Evolutionary conservation across 1,284 basidiomycete species (phyloP).

Genomic region (Trichosporon sp.): DNA sequence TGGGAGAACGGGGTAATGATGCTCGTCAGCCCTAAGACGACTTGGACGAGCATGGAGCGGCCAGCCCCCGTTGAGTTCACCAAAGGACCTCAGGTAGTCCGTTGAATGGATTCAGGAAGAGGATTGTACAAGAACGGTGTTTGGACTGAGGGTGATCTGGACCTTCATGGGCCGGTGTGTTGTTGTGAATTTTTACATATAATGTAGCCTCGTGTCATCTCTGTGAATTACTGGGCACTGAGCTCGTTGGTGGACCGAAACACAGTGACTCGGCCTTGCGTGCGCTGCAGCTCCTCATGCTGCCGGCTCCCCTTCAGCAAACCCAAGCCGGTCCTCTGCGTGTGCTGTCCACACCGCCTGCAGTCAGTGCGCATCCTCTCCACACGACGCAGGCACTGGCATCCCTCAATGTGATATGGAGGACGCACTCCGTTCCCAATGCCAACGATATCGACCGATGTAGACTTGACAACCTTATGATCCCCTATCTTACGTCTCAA

Average conservation of each 20-base stretch:
- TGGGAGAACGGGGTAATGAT: too few species aligned
- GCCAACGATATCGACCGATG: background rate
- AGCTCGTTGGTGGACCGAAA: too few species aligned
- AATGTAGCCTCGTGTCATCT: background rate
- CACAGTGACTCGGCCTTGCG: too few species aligned
- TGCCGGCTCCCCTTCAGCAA: too few species aligned
- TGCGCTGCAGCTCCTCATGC: too few species aligned
- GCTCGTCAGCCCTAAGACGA: too few species aligned
- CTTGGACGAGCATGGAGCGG: too few species aligned
- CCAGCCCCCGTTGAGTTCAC: background rate
- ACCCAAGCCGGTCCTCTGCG: too few species aligned
- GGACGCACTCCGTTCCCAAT: background rate
- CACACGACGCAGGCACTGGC: background rate
- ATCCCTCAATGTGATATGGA: background rate
- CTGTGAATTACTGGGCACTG: too few species aligned
- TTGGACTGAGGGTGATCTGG: background rate
- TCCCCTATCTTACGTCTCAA: background rate
- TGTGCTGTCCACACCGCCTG: background rate
- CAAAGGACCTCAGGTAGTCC: background rate
- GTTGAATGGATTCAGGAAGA: background rate
- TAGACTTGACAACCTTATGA: background rate
- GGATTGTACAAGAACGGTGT: background rate
- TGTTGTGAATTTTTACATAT: background rate
- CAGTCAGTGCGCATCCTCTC: background rate
- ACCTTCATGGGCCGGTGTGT: background rate